Evolutionary conservation across 163 green algal genomes (phyloP), one percentile per base, ranked within the genome.

Genomic region (Coccomyxa subellipsoidea): DNA sequence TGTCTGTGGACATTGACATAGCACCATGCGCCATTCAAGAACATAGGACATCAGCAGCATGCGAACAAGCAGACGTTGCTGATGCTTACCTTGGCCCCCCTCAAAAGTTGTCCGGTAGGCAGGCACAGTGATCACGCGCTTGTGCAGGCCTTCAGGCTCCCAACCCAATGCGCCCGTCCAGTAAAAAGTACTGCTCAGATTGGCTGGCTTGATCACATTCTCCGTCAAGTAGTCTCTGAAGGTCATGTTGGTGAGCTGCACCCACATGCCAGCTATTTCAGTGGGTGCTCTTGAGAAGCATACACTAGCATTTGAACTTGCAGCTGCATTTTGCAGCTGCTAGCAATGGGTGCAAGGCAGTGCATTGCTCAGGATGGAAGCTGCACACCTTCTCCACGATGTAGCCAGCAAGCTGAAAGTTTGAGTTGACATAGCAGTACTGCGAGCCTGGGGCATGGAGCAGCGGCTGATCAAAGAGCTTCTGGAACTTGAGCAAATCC

Each of bases 351-450:
- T 59, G 47, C 3, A 12, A 59, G 47, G 47, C 4, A 59, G 47
- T 1, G 5, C 47, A 27, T 54, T 59, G 47, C 1, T 59, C 47
- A 59, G 47, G 4, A n/a, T n/a, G n/a, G n/a, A n/a, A n/a, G n/a
- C n/a, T n/a, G 1, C 66, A n/a, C n/a, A 73, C 66, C 66, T 73
- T 73, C 66, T 73, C 66, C 27, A 73, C 66, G 27, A 73, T 73
- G 4, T 73, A 73, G 66, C 66, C 66, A n/a, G n/a, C 29, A 34
- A 73, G 31, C 10, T 73, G 27, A 34, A 35, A 73, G 66, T 73
- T 73, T 73, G 66, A 27, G 66, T 73, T 73, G 66, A 4, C 4
- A 23, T 73, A 73, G 27, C 66, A 73, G 8, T 73, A 73, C 27
- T 73, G 21, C 27, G 27, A 8, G 29, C 66, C 66, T 36, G 66